A percentile compares a stretch with the other conserved stretches of the same genome.
These are phyloP conservation scores for Naganishia onofrii DNA, from an alignment of 768 basidiomycete species.

Conservation along the genomic window DNA sequence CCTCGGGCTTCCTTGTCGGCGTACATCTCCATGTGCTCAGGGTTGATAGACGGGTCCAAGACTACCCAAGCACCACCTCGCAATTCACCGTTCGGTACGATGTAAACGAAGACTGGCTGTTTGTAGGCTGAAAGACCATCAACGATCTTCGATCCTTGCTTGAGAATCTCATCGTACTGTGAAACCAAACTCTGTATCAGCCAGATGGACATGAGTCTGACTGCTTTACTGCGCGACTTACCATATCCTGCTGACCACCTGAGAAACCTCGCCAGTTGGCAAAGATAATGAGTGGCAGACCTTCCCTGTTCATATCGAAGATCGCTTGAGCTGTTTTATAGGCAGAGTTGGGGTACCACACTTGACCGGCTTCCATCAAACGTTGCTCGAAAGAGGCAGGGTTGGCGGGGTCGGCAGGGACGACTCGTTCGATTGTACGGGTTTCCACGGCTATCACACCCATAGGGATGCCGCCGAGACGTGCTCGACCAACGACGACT, in stretches of 20 bases:
- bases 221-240: constrained; percentile 36
- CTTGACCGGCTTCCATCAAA: constrained; percentile 96
- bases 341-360: constrained; percentile 99
- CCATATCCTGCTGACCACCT: constrained; percentile 97
- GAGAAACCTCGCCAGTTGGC: constrained; percentile 99
- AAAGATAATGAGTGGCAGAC: constrained; percentile 93
- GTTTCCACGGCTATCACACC: constrained; percentile 99
- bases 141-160: constrained; percentile 97
- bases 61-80: constrained; percentile 99
- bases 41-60: constrained; percentile 94
- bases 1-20: constrained; percentile 93
- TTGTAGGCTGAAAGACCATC: constrained; percentile 96
- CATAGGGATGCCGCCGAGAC: constrained; percentile 92
- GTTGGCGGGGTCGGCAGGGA: constrained; percentile 97
- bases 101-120: constrained; percentile 96
- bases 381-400: constrained; percentile 92
- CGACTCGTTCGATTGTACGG: constrained; percentile 90
- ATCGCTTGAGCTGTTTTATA: constrained; percentile 99
- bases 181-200: neutral
- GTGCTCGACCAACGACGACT: constrained; percentile 92
- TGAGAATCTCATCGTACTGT: constrained; percentile 83
- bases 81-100: constrained; percentile 95
- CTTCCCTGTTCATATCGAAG: constrained; percentile 97
- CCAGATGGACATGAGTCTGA: neutral
- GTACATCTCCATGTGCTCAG: constrained; percentile 98